Percentiles rank a stretch among this genome's conserved stretches.
Evolutionary conservation across 2,329 filamentous ascomycete species (phyloP).

Genomic region (Rachicladosporium sp.): DNA sequence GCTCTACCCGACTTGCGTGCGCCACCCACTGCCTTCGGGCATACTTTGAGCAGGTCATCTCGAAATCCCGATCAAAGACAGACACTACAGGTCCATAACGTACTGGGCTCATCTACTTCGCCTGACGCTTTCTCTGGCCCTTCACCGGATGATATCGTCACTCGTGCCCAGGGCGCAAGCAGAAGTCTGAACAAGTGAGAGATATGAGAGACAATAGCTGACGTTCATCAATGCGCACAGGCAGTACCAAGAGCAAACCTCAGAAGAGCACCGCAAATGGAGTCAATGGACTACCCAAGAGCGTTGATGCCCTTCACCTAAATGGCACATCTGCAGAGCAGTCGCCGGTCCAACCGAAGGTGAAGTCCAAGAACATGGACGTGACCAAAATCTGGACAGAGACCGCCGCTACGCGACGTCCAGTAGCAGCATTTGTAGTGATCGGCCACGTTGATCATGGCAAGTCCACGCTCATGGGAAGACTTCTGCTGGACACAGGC

Average conservation of each 20-base stretch:
- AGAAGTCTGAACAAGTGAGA: constrained; percentile 21
- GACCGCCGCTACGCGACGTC: constrained; percentile 12
- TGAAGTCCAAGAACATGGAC: constrained; percentile 67
- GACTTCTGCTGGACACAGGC: constrained; percentile 78
- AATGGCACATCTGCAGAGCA: constrained; percentile 7
- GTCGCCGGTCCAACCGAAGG: constrained; percentile 22
- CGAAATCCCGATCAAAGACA: constrained; percentile 1
- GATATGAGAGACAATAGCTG: constrained; percentile 12
- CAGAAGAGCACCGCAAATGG: constrained; percentile 2
- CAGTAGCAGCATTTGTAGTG: constrained; percentile 20
- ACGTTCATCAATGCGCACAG: constrained; percentile 5
- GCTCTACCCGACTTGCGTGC: constrained; percentile 18
- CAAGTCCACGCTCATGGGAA: constrained; percentile 94
- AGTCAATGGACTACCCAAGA: constrained; percentile 17
- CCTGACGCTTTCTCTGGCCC: constrained; percentile 17
- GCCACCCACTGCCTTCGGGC: constrained; percentile 19
- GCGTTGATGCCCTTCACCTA: constrained; percentile 19
- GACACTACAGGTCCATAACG: constrained; percentile 13
- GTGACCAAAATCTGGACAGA: constrained; percentile 37
- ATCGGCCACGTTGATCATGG: constrained; percentile 91
- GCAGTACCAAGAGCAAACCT: constrained; percentile 5
- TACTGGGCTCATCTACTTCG: constrained; percentile 12
- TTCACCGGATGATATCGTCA: constrained; percentile 22
- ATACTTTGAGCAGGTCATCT: constrained; percentile 12
- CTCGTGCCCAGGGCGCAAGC: constrained; percentile 18